phyloP scores from a whole-genome alignment of 495 filamentous ascomycete genomes.

The Cladorrhinum samala region DNA sequence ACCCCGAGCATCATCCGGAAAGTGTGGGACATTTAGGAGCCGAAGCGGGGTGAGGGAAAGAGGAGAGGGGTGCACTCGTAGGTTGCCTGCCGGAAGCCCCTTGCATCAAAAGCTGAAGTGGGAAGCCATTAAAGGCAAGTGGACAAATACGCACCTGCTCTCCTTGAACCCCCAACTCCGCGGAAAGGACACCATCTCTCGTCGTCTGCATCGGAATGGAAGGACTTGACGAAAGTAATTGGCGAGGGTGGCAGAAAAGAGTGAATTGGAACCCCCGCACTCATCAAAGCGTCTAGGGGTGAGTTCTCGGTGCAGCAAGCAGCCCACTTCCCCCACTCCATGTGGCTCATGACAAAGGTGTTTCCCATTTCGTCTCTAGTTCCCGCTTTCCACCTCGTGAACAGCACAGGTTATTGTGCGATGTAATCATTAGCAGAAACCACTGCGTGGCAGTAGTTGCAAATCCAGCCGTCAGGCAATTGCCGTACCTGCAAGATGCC shows the following conservation, averaged over 20 bases:
- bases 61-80: neutral
- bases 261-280: no score
- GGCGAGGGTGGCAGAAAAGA: no score
- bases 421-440: constrained; percentile 1
- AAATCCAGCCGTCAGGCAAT: neutral
- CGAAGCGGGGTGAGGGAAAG: neutral
- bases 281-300: neutral
- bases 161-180: no score
- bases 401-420: neutral
- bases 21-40: neutral
- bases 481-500: neutral
- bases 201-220: no score
- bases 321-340: constrained; percentile 3
- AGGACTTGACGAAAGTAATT: no score
- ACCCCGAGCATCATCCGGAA: no score
- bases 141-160: neutral
- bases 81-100: neutral
- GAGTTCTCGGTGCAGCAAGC: neutral
- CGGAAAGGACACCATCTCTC: no score
- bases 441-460: neutral
- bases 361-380: constrained; percentile 13
- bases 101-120: neutral
- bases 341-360: constrained; percentile 13
- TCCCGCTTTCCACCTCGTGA: constrained; percentile 9
- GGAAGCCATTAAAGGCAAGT: neutral